Percentiles rank a stretch among this genome's conserved stretches.
phyloP scores from a whole-genome alignment of 2,329 filamentous ascomycete species.

The Diplocarpon rosae region DNA sequence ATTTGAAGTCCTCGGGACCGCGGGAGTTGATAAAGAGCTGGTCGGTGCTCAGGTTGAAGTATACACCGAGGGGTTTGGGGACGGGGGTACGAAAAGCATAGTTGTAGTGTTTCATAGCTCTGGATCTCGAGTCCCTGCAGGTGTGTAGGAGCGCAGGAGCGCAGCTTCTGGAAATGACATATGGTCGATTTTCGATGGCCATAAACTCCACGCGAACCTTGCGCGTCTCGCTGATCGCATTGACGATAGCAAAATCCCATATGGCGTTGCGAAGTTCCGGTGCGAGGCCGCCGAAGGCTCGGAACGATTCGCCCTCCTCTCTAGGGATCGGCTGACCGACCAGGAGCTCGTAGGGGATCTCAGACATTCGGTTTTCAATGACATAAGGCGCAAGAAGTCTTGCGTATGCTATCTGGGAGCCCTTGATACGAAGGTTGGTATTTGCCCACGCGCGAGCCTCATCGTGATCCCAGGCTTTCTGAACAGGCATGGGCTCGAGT shows the following conservation, averaged over 20 bases:
- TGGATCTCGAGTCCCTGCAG: constrained; percentile 1
- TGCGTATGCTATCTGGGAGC: not conserved
- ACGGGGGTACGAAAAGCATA: not conserved
- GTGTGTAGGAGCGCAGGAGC: constrained; percentile 1
- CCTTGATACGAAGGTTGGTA: not conserved
- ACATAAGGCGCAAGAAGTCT: not conserved
- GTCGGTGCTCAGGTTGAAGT: constrained; percentile 11
- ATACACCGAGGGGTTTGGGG: not conserved
- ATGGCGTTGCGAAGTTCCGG: constrained; percentile 10
- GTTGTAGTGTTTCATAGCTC: not conserved
- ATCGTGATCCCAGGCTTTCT: not conserved
- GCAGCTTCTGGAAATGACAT: not conserved
- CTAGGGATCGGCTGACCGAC: not conserved
- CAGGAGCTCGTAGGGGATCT: not conserved
- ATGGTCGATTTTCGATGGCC: not conserved
- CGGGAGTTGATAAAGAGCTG: constrained; percentile 9
- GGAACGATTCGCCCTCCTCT: not conserved
- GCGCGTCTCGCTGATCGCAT: not conserved
- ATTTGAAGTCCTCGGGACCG: not conserved
- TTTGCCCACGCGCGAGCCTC: not conserved
- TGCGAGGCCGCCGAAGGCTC: constrained; percentile 6
- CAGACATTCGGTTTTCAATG: not conserved
- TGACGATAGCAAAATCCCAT: constrained; percentile 3
- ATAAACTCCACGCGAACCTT: not conserved
- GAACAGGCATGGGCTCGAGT: not conserved